A percentile compares a stretch with the other conserved stretches of the same genome.
These are phyloP conservation scores for Fusarium sp. DNA, from an alignment of 2,329 filamentous ascomycete species.

Conservation along the genomic window DNA sequence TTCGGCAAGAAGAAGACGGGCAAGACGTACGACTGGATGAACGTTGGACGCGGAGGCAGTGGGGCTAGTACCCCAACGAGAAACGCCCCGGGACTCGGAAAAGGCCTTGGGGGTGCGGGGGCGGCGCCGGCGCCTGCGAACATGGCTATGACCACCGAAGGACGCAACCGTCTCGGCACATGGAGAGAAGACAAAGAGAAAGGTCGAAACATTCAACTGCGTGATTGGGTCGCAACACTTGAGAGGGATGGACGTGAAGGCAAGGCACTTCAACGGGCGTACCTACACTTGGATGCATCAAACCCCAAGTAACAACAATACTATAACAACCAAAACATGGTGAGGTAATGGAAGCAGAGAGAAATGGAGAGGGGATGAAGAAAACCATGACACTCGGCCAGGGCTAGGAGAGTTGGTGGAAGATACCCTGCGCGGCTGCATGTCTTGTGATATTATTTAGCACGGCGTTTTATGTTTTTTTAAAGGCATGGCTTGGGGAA, in stretches of 20 bases:
- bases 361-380: slow-evolving; percentile 1
- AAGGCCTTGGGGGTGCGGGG: slow-evolving; percentile 51
- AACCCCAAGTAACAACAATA: slow-evolving; percentile 56
- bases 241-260: slow-evolving; percentile 82
- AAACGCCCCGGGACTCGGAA: slow-evolving; percentile 53
- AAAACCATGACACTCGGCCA: slow-evolving; percentile 29
- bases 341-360: slow-evolving; percentile 35
- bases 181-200: slow-evolving; percentile 85
- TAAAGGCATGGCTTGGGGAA: slow-evolving; percentile 44
- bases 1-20: slow-evolving; percentile 72
- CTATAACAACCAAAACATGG: slow-evolving; percentile 29
- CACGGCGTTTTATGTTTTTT: slow-evolving; percentile 54
- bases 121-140: slow-evolving; percentile 51
- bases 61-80: slow-evolving; percentile 67
- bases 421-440: slow-evolving; percentile 53
- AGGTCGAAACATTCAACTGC: slow-evolving; percentile 84
- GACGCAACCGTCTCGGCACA: slow-evolving; percentile 76
- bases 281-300: slow-evolving; percentile 66
- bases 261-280: slow-evolving; percentile 73
- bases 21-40: slow-evolving; percentile 85
- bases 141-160: slow-evolving; percentile 67
- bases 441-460: slow-evolving; percentile 53
- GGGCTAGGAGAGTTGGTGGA: slow-evolving; percentile 39
- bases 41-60: slow-evolving; percentile 64
- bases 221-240: slow-evolving; percentile 85